Evolutionary conservation across 148 eudicot species (phyloP), one percentile per base, ranked within the genome.

Genomic region (Nepenthes gracilis): DNA sequence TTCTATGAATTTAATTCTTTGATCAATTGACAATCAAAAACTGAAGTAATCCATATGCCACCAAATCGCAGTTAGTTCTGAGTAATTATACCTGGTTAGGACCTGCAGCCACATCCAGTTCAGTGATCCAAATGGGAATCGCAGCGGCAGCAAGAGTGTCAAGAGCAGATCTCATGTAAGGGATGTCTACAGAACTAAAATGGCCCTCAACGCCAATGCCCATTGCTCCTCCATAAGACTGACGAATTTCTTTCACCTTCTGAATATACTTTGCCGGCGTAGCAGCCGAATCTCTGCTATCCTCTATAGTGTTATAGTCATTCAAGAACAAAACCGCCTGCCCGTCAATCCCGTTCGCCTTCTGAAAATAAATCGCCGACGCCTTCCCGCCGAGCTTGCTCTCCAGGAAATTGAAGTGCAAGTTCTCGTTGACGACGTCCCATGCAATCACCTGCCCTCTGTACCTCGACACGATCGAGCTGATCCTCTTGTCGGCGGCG

Each of bases 401-500:
- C 34, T 74, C 77, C 11, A 45, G 78, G 67, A 59, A 85, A 8
- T 63, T n/a, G 47, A 67, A 74, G 43, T 85, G 88, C 36, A 83
- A 35, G 36, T 76, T 78, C 59, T 83, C 88, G 6, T 85, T 83
- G 51, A 72, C 70, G 2, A 83, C 93, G 60, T 85, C 93, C 93
- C 88, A 85, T 1, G 77, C 75, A 6, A 82, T 75, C 34, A 82
- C 60, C 33, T 68, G 55, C 1, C 77, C 71, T 0, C 6, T 2
- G 33, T 84, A 84, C 63, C 75, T 60, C 5, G 48, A 33, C 15
- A 80, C 68, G 0, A 83, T 2, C 0, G 85, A 82, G 35, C 13
- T 40, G 1, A 85, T 2, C 12, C 92, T 69, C 36, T 11, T 36
- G 1, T 66, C 35, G 11, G 59, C 53, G 4, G 85, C 88, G 0